These are phyloP conservation scores for Schizopora paradoxa DNA, from an alignment of 1,284 basidiomycete species.

Conservation along the genomic window DNA sequence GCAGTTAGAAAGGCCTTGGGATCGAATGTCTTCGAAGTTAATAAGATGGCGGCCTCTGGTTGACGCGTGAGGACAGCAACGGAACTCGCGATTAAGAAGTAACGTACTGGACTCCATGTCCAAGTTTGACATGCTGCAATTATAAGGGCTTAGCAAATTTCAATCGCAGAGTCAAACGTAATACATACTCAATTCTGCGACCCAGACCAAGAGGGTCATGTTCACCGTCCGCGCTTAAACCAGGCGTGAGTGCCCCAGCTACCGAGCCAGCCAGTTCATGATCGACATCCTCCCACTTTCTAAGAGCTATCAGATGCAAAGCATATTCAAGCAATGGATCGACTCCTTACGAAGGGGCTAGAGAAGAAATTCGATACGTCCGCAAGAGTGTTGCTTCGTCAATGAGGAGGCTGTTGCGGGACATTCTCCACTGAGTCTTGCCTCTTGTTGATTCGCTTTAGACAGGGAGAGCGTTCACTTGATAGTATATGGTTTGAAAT, in stretches of 20 bases:
- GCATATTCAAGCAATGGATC: too few species aligned
- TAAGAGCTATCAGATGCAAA: slow-evolving; percentile 30
- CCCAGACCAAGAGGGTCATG: slow-evolving; percentile 69
- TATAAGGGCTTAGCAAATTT: slow-evolving; percentile 2
- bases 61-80: slow-evolving; percentile 8
- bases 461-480: too few species aligned
- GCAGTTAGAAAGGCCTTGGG: slow-evolving; percentile 90
- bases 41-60: slow-evolving; percentile 72
- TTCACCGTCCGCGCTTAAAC: slow-evolving; percentile 43
- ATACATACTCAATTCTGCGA: slow-evolving; percentile 52
- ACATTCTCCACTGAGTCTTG: too few species aligned
- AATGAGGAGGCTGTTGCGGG: slow-evolving; percentile 55
- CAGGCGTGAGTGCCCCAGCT: slow-evolving; percentile 51
- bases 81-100: slow-evolving; percentile 1
- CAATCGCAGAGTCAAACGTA: slow-evolving; percentile 7
- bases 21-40: slow-evolving; percentile 93
- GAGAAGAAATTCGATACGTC: slow-evolving; percentile 66
- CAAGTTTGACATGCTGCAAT: slow-evolving; percentile 54
- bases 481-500: too few species aligned
- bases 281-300: slow-evolving; percentile 78
- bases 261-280: slow-evolving; percentile 69
- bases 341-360: slow-evolving; percentile 55
- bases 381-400: slow-evolving; percentile 74
- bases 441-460: too few species aligned
- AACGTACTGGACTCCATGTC: slow-evolving; percentile 68